Evolutionary conservation across 2,329 filamentous ascomycete species (phyloP), one percentile per base, ranked within the genome.

Genomic region (Talaromyces pinophilus): DNA sequence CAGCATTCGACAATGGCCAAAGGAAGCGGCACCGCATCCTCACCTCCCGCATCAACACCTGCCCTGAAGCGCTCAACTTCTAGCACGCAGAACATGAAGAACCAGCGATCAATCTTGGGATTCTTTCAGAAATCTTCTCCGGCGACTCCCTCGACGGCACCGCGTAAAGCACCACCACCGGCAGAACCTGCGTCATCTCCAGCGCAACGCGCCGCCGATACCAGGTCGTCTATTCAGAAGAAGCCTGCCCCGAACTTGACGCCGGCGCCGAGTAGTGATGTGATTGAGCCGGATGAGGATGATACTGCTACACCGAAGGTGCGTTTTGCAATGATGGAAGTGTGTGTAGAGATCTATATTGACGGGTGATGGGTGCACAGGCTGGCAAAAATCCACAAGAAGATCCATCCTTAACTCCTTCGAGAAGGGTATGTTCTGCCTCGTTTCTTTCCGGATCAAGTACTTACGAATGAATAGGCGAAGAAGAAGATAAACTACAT

Each of bases 221-320:
- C 35, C 67, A 74, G 59, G 61, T 66, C 67, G 15, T 84, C 72
- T 80, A 80, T 70, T 66, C 74, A 69, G 71, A 75, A 70, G 72
- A 82, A 73, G 71, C 79, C 72, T 67, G 79, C 72, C 67, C 80
- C 82, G 44, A 83, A 83, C 67, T 80, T 89, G 67, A 93, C 92
- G 0, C 92, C 92, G 4, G 86, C 90, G 5, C 90, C 92, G 5
- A 96, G 92, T 77, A 96, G 92, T 78, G 92, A 96, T 78, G 86
- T 85, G 42, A 77, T 87, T 30, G 87, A 90, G 63, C 88, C 89
- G 0, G 88, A 91, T 69, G 87, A 90, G 71, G 82, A 86, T 17
- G 71, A 70, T 22, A 70, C 73, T 68, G 46, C 19, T 30, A 40
- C 19, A n/a, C 57, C 46, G 83, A 85, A 77, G 82, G 82, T 79